phyloP scores from a whole-genome alignment of 202 grass and related monocot species.

The Elaeis oleifera region DNA sequence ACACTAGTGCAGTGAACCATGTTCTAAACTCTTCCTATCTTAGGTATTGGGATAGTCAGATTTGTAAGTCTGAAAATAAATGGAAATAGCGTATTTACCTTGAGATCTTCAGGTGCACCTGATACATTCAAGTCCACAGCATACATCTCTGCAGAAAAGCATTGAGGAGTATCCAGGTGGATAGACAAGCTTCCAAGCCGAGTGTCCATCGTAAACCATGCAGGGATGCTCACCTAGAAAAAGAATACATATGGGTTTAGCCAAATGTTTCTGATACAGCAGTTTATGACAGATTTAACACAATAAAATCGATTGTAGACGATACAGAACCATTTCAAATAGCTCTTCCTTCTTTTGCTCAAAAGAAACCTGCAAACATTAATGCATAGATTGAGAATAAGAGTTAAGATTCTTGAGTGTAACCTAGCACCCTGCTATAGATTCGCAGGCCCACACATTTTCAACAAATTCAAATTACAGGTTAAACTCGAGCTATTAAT shows the following conservation, averaged over 20 bases:
- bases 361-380: constrained; percentile 70
- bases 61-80: no score
- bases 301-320: background rate
- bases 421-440: no score
- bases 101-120: constrained; percentile 76
- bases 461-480: no score
- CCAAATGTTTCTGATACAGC: background rate
- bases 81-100: constrained; percentile 31
- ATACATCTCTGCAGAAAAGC: constrained; percentile 97
- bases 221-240: constrained; percentile 92
- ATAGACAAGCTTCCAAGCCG: constrained; percentile 77
- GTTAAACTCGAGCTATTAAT: no score
- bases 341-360: constrained; percentile 95
- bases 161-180: constrained; percentile 88
- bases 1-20: no score
- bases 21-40: no score
- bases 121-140: constrained; percentile 70
- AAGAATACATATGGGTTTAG: constrained; percentile 7
- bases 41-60: no score
- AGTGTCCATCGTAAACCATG: constrained; percentile 92
- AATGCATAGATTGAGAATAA: no score
- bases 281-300: no score
- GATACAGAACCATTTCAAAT: constrained; percentile 83
- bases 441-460: no score
- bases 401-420: no score